These are phyloP conservation scores for Leptomonas pyrrhocoris DNA, from an alignment of 208 protist species.

Conservation along the genomic window DNA sequence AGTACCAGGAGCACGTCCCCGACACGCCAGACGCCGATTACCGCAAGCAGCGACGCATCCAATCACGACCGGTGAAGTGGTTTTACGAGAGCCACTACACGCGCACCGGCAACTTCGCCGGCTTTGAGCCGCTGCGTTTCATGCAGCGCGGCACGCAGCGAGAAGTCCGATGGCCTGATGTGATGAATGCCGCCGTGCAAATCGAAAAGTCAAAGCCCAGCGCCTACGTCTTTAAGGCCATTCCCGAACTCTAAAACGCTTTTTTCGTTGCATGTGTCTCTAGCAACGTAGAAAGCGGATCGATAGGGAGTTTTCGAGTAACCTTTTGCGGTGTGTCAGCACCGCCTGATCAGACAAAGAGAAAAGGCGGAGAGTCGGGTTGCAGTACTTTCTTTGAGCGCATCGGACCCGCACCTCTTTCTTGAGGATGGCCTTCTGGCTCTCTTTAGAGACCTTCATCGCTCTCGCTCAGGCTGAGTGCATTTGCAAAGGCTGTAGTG, in stretches of 20 bases:
- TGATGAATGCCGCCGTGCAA: constrained; percentile 89
- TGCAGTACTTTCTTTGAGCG: too few species aligned
- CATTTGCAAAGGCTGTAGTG: too few species aligned
- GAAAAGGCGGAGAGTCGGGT: too few species aligned
- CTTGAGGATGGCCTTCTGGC: too few species aligned
- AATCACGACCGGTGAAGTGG: constrained; percentile 93
- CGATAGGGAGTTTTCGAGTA: too few species aligned
- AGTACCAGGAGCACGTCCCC: constrained; percentile 93
- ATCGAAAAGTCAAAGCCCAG: constrained; percentile 84
- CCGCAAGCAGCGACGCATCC: constrained; percentile 90
- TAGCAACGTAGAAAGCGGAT: too few species aligned
- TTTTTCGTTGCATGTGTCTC: background rate
- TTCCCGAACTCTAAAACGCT: constrained; percentile 76
- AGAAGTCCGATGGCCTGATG: constrained; percentile 91
- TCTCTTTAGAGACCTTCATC: too few species aligned
- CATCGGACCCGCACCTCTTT: too few species aligned
- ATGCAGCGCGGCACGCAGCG: constrained; percentile 91
- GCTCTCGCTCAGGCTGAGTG: too few species aligned
- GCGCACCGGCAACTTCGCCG: constrained; percentile 89
- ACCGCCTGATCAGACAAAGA: too few species aligned
- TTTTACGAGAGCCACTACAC: constrained; percentile 95
- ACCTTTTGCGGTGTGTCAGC: too few species aligned
- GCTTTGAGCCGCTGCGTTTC: constrained; percentile 88
- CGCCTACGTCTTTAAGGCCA: constrained; percentile 89
- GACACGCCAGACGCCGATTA: constrained; percentile 91